phyloP scores from a whole-genome alignment of 306 rosid genomes.

The Herpetospermum pedunculosum region DNA sequence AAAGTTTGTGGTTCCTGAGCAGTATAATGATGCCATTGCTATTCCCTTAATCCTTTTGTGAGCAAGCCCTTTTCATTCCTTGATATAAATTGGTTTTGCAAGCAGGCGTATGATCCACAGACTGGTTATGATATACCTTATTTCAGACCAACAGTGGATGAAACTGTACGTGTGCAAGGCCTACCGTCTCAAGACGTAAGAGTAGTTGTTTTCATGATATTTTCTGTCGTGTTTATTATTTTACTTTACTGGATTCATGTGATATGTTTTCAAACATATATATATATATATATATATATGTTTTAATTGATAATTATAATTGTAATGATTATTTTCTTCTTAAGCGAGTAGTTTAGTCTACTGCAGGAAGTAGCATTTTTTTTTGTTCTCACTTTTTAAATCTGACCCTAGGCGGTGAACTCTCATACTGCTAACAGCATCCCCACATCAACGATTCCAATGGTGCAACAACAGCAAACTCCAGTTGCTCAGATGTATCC shows the following conservation, averaged over 20 bases:
- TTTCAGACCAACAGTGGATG: slow-evolving; percentile 75
- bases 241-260: background rate
- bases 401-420: slow-evolving; percentile 43
- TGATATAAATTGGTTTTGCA: slow-evolving; percentile 17
- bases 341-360: background rate
- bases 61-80: background rate
- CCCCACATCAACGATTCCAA: slow-evolving; percentile 56
- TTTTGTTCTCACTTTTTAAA: background rate
- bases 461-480: slow-evolving; percentile 73
- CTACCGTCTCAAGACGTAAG: slow-evolving; percentile 70
- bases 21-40: slow-evolving; percentile 1
- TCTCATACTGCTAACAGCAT: slow-evolving; percentile 40
- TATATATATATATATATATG: background rate
- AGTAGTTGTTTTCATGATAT: background rate
- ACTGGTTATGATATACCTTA: slow-evolving; percentile 71
- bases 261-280: no score
- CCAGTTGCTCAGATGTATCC: slow-evolving; percentile 94
- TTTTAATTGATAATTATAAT: background rate
- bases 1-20: background rate
- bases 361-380: background rate
- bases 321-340: background rate
- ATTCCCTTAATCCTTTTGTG: background rate
- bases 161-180: slow-evolving; percentile 49
- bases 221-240: background rate
- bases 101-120: slow-evolving; percentile 88